Percentiles rank a stretch among this genome's conserved stretches.
Conservation (phyloP, 1,284 basidiomycete species). For the Pseudozyma flocculosa region DNA sequence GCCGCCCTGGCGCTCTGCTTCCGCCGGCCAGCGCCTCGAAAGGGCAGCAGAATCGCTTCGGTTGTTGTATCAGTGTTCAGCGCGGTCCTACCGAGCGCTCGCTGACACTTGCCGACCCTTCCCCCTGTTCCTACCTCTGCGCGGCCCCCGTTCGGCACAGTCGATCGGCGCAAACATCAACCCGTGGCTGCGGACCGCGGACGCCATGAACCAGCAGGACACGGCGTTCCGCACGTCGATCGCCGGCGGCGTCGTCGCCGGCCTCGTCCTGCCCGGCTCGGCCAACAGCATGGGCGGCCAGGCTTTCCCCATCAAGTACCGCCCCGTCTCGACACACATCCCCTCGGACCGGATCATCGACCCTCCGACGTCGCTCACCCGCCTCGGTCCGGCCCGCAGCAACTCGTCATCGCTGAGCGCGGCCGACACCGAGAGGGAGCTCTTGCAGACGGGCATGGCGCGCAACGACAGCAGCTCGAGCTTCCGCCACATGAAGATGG, state of each 20-base stretch:
- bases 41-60: too few species aligned
- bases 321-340: constrained; percentile 24
- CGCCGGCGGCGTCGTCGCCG: constrained; percentile 71
- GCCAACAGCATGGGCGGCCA: constrained; percentile 70
- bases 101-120: too few species aligned
- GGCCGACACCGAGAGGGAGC: not conserved
- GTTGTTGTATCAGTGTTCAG: too few species aligned
- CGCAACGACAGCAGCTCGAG: constrained; percentile 38
- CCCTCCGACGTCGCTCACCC: constrained; percentile 38
- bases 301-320: constrained; percentile 69
- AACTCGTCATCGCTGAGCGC: not conserved
- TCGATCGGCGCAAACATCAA: constrained; percentile 62
- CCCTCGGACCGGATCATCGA: constrained; percentile 44
- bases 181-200: constrained; percentile 68
- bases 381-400: constrained; percentile 37
- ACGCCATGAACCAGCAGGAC: constrained; percentile 68
- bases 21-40: too few species aligned
- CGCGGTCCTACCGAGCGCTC: too few species aligned
- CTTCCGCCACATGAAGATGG: constrained; percentile 52
- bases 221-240: constrained; percentile 65
- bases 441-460: constrained; percentile 35
- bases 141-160: too few species aligned
- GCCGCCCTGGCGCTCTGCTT: too few species aligned
- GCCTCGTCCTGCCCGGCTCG: constrained; percentile 68
- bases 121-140: too few species aligned